phyloP scores from a whole-genome alignment of 768 basidiomycete species.

The Kwoniella europaea region DNA sequence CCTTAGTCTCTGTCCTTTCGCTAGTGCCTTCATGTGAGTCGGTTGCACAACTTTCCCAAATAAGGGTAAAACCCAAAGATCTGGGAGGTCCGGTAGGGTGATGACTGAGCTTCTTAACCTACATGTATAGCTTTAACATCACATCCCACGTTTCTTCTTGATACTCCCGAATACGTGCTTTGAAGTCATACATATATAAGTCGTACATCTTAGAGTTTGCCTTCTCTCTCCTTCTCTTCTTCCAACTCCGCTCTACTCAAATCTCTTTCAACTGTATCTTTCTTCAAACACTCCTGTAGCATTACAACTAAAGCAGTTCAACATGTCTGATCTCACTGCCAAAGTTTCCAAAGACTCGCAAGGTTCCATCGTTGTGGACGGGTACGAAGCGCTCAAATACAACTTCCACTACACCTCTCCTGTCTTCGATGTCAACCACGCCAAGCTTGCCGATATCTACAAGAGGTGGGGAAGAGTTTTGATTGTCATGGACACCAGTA shows the following conservation, averaged over 20 bases:
- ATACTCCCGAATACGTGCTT: background rate
- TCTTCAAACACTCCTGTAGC: background rate
- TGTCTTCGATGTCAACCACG: slow-evolving; percentile 54
- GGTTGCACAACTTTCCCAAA: background rate
- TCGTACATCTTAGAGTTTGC: background rate
- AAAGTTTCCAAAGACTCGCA: slow-evolving; percentile 46
- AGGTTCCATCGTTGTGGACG: slow-evolving; percentile 50
- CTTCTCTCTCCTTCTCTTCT: slow-evolving; percentile 14
- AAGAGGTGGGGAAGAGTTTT: slow-evolving; percentile 57
- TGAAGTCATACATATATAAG: too few relatives aligned
- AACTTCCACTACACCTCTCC: slow-evolving; percentile 55
- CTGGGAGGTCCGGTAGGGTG: background rate
- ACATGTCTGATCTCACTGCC: slow-evolving; percentile 56
- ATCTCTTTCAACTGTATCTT: slow-evolving; percentile 4
- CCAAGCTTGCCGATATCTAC: slow-evolving; percentile 56
- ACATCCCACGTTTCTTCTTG: slow-evolving; percentile 5
- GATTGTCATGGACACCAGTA: slow-evolving; percentile 57
- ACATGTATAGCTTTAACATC: background rate
- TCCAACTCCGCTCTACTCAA: slow-evolving; percentile 1
- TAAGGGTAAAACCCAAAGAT: slow-evolving; percentile 7
- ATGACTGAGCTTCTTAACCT: background rate
- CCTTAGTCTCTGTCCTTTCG: background rate
- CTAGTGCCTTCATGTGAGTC: slow-evolving; percentile 12
- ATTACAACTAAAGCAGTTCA: slow-evolving; percentile 20
- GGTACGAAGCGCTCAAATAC: slow-evolving; percentile 57